Percentiles rank a stretch among this genome's conserved stretches.
These are phyloP conservation scores for Pseudogymnoascus sp. DNA, from an alignment of 2,329 filamentous ascomycete genomes.

Conservation along the genomic window DNA sequence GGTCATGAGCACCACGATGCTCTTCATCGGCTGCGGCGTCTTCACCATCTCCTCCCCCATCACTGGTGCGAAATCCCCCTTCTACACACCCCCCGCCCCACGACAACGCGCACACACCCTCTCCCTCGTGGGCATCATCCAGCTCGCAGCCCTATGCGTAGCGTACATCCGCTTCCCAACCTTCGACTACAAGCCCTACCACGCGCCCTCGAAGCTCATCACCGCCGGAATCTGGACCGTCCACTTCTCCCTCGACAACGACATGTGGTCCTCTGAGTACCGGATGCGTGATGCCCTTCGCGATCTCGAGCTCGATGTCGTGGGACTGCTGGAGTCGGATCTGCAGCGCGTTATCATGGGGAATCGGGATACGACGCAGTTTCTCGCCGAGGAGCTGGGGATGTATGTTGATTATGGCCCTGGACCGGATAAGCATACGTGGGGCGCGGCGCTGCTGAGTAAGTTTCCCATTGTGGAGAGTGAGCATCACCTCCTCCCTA, in stretches of 20 bases:
- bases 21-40: conserved; percentile 75
- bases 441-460: conserved; percentile 85
- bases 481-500: conserved; percentile 89
- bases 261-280: conserved; percentile 96
- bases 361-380: conserved; percentile 92
- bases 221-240: conserved; percentile 98
- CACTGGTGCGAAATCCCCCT: conserved; percentile 26
- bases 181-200: conserved; percentile 86
- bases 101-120: conserved; percentile 57
- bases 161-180: conserved; percentile 88
- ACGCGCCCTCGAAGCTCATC: conserved; percentile 76
- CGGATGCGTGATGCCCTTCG: conserved; percentile 87
- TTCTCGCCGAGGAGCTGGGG: conserved; percentile 87
- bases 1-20: conserved; percentile 84
- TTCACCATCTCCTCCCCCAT: conserved; percentile 53
- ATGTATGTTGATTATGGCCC: conserved; percentile 99
- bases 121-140: conserved; percentile 66
- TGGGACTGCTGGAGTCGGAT: conserved; percentile 90
- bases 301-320: conserved; percentile 93
- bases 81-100: conserved; percentile 29
- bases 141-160: conserved; percentile 70
- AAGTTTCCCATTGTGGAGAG: conserved; percentile 98
- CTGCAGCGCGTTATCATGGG: conserved; percentile 99
- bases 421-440: conserved; percentile 97
- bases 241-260: conserved; percentile 94